A percentile compares a stretch with the other conserved stretches of the same genome.
Evolutionary conservation across 148 eudicot species (phyloP).

Genomic region (Rhododendron kiyosumense): DNA sequence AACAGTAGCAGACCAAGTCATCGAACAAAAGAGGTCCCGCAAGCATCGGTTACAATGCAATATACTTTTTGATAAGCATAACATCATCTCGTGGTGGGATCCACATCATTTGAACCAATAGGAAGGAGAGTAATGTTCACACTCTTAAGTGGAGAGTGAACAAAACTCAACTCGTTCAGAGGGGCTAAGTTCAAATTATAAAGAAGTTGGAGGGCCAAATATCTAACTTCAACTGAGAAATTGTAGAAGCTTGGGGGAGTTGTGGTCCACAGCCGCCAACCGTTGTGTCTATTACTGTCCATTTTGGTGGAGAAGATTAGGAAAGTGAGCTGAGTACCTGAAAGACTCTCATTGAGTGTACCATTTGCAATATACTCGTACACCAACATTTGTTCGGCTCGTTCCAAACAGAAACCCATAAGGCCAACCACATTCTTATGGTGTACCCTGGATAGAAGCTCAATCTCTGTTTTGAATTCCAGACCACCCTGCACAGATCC

Average conservation of each 20-base stretch:
- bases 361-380: constrained; percentile 58
- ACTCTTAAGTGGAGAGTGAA: too few relatives aligned
- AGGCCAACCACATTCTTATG: constrained; percentile 64
- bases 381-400: constrained; percentile 55
- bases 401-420: constrained; percentile 53
- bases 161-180: too few relatives aligned
- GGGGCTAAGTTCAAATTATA: neutral
- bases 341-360: constrained; percentile 48
- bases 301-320: neutral
- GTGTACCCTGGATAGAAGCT: constrained; percentile 63
- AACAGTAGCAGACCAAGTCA: neutral
- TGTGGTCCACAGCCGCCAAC: neutral
- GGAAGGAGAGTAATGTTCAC: too few relatives aligned
- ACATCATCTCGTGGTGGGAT: too few relatives aligned
- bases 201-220: neutral
- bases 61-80: too few relatives aligned
- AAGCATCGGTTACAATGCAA: too few relatives aligned
- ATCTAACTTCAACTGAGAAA: neutral
- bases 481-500: constrained; percentile 59
- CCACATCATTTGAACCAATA: too few relatives aligned
- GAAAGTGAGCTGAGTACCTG: constrained; percentile 23
- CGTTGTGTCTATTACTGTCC: neutral
- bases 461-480: constrained; percentile 64
- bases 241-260: neutral
- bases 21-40: neutral